Base-by-base conservation (phyloP, 129 eudicot genomes). In the Ambrosia artemisiifolia region DNA sequence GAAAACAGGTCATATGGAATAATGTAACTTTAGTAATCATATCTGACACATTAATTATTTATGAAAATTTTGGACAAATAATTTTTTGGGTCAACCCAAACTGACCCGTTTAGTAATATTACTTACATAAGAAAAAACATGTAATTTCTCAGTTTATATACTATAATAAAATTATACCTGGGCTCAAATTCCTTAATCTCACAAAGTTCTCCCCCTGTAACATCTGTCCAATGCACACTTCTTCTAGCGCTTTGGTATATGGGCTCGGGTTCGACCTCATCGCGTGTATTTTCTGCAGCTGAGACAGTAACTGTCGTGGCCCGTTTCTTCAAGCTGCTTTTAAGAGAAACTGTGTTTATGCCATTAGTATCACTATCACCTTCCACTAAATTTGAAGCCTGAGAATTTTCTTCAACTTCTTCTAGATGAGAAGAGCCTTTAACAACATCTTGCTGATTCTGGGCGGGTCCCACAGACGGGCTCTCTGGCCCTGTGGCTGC, bases 111-210 rank as follows among this genome's bases (percentile, higher is more conserved):
- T 54, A 35, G 2, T 35, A 35, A 35, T 35, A 35, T 35, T 35
- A 35, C 38, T n/a, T n/a, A n/a, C n/a, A n/a, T n/a, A n/a, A n/a
- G n/a, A n/a, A n/a, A n/a, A n/a, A n/a, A n/a, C n/a, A n/a, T n/a
- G n/a, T n/a, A n/a, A n/a, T n/a, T n/a, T n/a, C n/a, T n/a, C n/a
- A n/a, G n/a, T n/a, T n/a, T n/a, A n/a, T n/a, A n/a, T n/a, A n/a
- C n/a, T n/a, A n/a, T n/a, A n/a, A n/a, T 8, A 63, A 57, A 63
- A 43, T 50, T 75, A 63, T 84, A 92, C 97, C 97, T 92, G 81
- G 85, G 81, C 83, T 92, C 97, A 62, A 88, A 92, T 85, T 92
- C 97, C 70, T 91, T 85, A 69, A 92, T 80, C 78, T 88, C 89
- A 38, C 83, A 84, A 70, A 92, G 97, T 73, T 92, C 97, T 51